Percentiles rank a stretch among this genome's conserved stretches.
phyloP scores from a whole-genome alignment of 352 stramenopile genomes.

The Phytophthora tentaculata region DNA sequence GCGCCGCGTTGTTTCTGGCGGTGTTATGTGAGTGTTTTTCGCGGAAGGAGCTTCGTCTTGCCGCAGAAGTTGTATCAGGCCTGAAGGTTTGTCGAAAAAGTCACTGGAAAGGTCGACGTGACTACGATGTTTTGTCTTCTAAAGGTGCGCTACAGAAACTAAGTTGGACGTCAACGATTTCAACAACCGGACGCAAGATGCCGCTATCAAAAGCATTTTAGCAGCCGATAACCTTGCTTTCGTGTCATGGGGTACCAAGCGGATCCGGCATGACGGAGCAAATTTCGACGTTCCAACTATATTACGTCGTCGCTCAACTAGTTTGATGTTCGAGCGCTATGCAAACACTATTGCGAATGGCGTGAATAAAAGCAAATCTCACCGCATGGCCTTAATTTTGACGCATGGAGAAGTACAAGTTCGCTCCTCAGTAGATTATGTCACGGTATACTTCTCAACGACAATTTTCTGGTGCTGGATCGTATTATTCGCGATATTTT shows the following conservation, averaged over 20 bases:
- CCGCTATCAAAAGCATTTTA: too few species aligned
- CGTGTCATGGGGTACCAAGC: neutral
- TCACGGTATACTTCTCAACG: conserved; percentile 13
- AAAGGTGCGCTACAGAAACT: too few species aligned
- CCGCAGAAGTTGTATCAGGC: too few species aligned
- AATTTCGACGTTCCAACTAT: conserved; percentile 3
- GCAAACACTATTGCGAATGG: neutral
- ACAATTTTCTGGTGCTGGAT: conserved; percentile 1
- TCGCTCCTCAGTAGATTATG: conserved; percentile 10
- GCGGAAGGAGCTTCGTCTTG: too few species aligned
- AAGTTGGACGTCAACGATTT: too few species aligned
- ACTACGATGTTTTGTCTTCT: too few species aligned
- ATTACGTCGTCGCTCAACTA: conserved; percentile 2
- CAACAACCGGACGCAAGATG: too few species aligned
- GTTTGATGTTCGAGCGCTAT: conserved; percentile 12
- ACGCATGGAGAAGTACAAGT: conserved; percentile 10
- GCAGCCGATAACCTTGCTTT: too few species aligned
- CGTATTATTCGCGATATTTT: conserved; percentile 11
- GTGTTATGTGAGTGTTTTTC: too few species aligned
- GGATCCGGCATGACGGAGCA: neutral
- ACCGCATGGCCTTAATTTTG: conserved; percentile 4
- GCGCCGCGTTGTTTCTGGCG: too few species aligned
- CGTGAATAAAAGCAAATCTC: neutral
- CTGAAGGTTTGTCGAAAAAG: too few species aligned
- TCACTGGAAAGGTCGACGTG: too few species aligned